Evolutionary conservation across 2,329 filamentous ascomycete genomes (phyloP), one percentile per base, ranked within the genome.

Genomic region (Amauroascus verrucosus): DNA sequence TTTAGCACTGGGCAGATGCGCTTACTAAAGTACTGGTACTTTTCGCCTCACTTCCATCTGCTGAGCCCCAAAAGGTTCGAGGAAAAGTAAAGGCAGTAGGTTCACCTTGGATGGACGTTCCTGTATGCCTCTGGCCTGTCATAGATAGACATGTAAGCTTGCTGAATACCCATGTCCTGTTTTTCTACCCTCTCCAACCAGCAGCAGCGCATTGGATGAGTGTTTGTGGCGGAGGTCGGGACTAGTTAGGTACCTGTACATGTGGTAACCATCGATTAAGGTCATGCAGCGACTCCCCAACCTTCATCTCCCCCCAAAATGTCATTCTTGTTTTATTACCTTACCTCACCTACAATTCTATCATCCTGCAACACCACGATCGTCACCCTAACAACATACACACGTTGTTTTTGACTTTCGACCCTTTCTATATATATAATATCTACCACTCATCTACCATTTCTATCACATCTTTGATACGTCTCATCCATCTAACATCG

Each of bases 221-320:
- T 4, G 20, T 20, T 33, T 35, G 32, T 3, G 32, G 32, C n/a
- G n/a, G n/a, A n/a, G n/a, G n/a, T n/a, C n/a, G n/a, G 13, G 2
- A 32, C 6, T 26, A 26, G 13, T 43, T 24, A 50, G 49, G 49
- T 51, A 51, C 49, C 40, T 8, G 28, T 51, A 51, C 49, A 33
- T 44, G 18, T 44, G 48, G 32, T 13, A n/a, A 43, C 11, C 26
- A 22, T 9, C 20, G 18, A 44, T 32, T 32, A 11, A 37, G 50
- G 50, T 52, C 50, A 52, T 46, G 50, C 41, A 46, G 50, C 40
- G 40, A n/a, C 20, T 24, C 41, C 30, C 37, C 48, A 41, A 33
- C 37, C 48, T 30, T 44, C 37, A 26, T 14, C 37, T 16, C 11
- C n/a, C n/a, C n/a, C n/a, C n/a, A n/a, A n/a, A n/a, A n/a, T 33